Conservation (phyloP, 140 eudicot species). For the Senecio squalidus region DNA sequence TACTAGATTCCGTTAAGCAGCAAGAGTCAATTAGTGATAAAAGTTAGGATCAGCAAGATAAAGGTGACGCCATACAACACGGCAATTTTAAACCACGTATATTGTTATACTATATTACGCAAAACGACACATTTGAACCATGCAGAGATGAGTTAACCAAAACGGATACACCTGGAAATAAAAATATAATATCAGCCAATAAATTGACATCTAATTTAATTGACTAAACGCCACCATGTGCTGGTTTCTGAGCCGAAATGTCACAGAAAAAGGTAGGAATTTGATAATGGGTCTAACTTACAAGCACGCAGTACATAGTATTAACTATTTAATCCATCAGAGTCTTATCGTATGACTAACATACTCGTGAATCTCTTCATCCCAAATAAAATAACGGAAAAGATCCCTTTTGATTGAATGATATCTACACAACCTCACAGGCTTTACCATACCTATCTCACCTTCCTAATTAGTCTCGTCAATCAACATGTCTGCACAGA, state of each 20-base stretch:
- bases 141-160: background rate
- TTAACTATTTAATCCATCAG: background rate
- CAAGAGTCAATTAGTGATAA: too few relatives aligned
- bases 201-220: background rate
- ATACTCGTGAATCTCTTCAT: background rate
- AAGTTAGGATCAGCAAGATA: too few relatives aligned
- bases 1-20: too few relatives aligned
- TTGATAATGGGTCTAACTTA: background rate
- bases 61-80: background rate
- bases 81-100: background rate
- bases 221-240: background rate
- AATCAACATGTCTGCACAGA: background rate
- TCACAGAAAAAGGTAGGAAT: background rate
- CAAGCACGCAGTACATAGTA: background rate
- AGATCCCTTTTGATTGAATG: background rate
- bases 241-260: slow-evolving; percentile 3
- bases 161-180: background rate
- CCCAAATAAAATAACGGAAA: background rate
- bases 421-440: background rate
- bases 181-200: background rate
- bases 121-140: background rate
- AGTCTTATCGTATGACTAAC: background rate
- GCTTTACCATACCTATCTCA: background rate
- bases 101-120: background rate
- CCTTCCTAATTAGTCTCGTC: background rate